These are phyloP conservation scores for Lactarius evosmus DNA, from an alignment of 768 basidiomycete species.

Conservation along the genomic window DNA sequence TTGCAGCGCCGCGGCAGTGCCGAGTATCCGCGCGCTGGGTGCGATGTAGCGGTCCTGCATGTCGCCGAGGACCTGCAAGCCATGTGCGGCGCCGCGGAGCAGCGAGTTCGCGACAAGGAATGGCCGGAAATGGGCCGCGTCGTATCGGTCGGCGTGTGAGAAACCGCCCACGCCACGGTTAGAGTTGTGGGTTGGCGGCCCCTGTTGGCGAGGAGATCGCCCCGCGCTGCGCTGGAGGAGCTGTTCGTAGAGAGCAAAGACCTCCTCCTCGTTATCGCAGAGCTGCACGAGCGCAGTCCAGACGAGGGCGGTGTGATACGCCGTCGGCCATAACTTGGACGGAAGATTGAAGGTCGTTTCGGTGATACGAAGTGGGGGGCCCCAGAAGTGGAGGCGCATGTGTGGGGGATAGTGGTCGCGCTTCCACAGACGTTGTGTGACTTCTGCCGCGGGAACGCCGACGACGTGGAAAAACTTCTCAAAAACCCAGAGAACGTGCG, in stretches of 20 bases:
- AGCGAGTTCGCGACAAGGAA: conserved; percentile 47
- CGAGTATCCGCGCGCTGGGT: conserved; percentile 48
- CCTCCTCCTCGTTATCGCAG: conserved; percentile 25
- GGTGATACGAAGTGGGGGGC: conserved; percentile 36
- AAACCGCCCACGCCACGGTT: background rate
- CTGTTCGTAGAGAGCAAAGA: conserved; percentile 44
- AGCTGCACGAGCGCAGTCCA: conserved; percentile 36
- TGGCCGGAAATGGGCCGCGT: conserved; percentile 47
- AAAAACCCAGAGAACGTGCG: conserved; percentile 38
- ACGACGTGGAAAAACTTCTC: conserved; percentile 48
- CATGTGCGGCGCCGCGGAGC: conserved; percentile 34
- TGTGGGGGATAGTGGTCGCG: conserved; percentile 9
- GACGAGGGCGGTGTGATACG: conserved; percentile 37
- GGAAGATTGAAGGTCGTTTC: conserved; percentile 22
- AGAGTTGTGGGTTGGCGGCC: background rate
- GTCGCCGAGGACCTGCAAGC: conserved; percentile 46
- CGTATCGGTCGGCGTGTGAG: conserved; percentile 28
- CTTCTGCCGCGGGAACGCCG: conserved; percentile 45
- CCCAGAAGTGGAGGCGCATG: background rate
- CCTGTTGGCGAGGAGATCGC: background rate
- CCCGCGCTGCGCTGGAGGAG: conserved; percentile 33
- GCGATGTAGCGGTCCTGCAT: conserved; percentile 47
- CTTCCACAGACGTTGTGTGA: conserved; percentile 6
- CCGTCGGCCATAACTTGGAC: conserved; percentile 35
- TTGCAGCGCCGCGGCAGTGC: conserved; percentile 47